Percentiles rank a stretch among this genome's conserved stretches.
These are phyloP conservation scores for Trichoderma orchidacearum DNA, from an alignment of 495 filamentous ascomycete genomes.

Conservation along the genomic window DNA sequence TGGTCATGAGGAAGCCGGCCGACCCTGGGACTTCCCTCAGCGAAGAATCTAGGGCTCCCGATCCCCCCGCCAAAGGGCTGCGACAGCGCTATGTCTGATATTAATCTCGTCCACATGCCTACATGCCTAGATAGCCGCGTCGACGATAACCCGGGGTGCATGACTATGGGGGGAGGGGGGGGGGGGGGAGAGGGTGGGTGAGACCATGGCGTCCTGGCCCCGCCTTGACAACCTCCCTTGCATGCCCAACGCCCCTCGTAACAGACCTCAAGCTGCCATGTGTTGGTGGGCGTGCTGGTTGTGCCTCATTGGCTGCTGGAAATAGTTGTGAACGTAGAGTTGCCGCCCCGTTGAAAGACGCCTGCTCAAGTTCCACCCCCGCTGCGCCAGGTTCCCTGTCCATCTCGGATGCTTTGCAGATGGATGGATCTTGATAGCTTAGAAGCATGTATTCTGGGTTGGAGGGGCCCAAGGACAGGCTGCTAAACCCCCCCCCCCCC, in stretches of 20 bases:
- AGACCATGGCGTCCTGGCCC: constrained; percentile 2
- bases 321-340: constrained; percentile 1
- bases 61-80: background rate
- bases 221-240: constrained; percentile 1
- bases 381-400: background rate
- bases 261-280: background rate
- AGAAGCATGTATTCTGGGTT: background rate
- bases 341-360: background rate
- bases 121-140: background rate
- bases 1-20: background rate
- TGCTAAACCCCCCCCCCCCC: background rate
- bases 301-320: background rate
- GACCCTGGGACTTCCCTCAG: background rate
- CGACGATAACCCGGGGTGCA: background rate
- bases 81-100: background rate
- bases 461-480: background rate
- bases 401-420: background rate
- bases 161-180: background rate
- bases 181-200: constrained; percentile 1
- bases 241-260: background rate
- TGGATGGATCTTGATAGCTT: background rate
- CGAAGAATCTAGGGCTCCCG: background rate
- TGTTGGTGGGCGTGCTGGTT: background rate
- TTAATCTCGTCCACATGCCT: background rate
- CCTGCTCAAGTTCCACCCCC: background rate